Conservation (phyloP, 805 yeast species). For the Metschnikowia gruessii region DNA sequence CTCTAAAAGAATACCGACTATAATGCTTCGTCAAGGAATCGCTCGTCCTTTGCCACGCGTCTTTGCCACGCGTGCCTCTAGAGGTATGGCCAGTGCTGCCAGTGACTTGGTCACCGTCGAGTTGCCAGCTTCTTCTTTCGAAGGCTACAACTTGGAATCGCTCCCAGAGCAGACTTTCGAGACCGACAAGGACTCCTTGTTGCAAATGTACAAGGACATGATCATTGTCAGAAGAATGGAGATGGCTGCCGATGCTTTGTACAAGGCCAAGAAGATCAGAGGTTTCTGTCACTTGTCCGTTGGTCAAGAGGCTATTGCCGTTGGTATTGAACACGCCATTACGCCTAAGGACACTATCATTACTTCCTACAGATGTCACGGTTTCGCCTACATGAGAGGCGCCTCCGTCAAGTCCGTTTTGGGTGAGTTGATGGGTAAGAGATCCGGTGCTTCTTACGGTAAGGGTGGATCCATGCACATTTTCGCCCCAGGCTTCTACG, state of each 20-base stretch:
- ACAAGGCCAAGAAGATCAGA: slow-evolving; percentile 97
- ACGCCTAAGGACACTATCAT: slow-evolving; percentile 82
- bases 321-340: slow-evolving; percentile 95
- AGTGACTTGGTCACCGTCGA: slow-evolving; percentile 47
- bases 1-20: slow-evolving; percentile 9
- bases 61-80: slow-evolving; percentile 23
- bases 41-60: slow-evolving; percentile 20
- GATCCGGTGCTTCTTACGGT: slow-evolving; percentile 93
- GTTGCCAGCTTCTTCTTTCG: slow-evolving; percentile 79
- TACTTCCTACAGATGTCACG: slow-evolving; percentile 98
- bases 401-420: slow-evolving; percentile 84
- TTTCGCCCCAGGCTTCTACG: slow-evolving; percentile 93
- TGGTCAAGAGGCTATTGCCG: slow-evolving; percentile 99
- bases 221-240: slow-evolving; percentile 92
- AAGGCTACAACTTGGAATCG: slow-evolving; percentile 72
- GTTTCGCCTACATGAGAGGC: slow-evolving; percentile 96
- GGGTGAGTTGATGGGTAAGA: slow-evolving; percentile 96
- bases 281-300: slow-evolving; percentile 98
- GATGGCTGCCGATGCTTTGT: slow-evolving; percentile 97
- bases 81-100: slow-evolving; percentile 36
- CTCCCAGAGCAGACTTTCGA: slow-evolving; percentile 67
- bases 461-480: slow-evolving; percentile 99
- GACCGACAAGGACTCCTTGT: slow-evolving; percentile 74
- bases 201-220: slow-evolving; percentile 97
- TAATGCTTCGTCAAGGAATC: slow-evolving; percentile 20